Evolutionary conservation across 1,139 yeast genomes (phyloP).

Genomic region (Blastobotrys arbuscula): DNA sequence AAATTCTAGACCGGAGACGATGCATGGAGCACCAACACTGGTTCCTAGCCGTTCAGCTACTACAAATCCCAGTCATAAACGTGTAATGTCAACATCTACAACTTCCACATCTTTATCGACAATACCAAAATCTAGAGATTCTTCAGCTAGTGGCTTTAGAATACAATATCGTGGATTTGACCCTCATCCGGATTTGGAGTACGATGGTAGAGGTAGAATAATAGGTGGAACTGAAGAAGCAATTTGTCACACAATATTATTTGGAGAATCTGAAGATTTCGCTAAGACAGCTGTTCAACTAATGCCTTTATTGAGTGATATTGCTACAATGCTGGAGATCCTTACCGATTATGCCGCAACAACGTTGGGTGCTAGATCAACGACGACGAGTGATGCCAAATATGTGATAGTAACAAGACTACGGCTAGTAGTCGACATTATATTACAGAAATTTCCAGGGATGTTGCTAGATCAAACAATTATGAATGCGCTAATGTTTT

Average conservation of each 20-base stretch:
- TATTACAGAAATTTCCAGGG: slow-evolving; percentile 47
- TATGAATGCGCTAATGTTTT: slow-evolving; percentile 37
- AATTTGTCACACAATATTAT: slow-evolving; percentile 66
- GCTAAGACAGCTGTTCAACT: slow-evolving; percentile 47
- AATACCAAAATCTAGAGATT: slow-evolving; percentile 3
- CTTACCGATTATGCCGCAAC: slow-evolving; percentile 41
- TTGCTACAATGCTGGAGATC: slow-evolving; percentile 47
- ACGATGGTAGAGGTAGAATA: slow-evolving; percentile 46
- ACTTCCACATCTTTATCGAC: slow-evolving; percentile 3
- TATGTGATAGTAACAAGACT: slow-evolving; percentile 30
- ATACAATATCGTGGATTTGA: slow-evolving; percentile 25
- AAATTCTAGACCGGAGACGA: slow-evolving; percentile 11
- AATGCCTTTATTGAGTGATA: slow-evolving; percentile 62
- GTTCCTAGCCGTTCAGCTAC: slow-evolving; percentile 10
- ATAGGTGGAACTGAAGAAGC: slow-evolving; percentile 59
- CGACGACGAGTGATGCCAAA: slow-evolving; percentile 29
- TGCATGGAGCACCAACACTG: slow-evolving; percentile 5
- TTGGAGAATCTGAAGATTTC: slow-evolving; percentile 40
- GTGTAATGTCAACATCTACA: slow-evolving; percentile 9
- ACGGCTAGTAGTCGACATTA: slow-evolving; percentile 39
- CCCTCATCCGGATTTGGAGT: slow-evolving; percentile 65
- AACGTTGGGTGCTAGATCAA: slow-evolving; percentile 18
- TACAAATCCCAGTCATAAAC: slow-evolving; percentile 4
- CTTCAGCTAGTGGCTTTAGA: background rate
- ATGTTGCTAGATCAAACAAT: slow-evolving; percentile 49